phyloP scores from a whole-genome alignment of 2,329 filamentous ascomycete species.

The Aspergillus amoenus region DNA sequence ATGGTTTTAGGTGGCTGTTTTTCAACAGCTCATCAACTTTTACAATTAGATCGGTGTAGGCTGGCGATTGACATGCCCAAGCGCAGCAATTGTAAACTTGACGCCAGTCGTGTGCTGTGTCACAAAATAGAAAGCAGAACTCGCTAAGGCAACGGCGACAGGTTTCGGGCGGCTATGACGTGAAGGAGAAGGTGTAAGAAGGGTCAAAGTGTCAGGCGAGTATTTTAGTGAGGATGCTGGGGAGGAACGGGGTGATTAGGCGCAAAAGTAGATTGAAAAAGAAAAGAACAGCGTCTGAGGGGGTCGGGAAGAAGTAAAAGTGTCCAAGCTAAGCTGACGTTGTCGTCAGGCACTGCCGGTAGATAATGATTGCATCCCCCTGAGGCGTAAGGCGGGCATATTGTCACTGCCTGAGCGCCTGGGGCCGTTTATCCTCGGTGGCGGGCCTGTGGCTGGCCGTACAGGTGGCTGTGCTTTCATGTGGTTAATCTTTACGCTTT shows the following conservation, averaged over 20 bases:
- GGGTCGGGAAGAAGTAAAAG: neutral
- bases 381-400: neutral
- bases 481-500: slow-evolving; percentile 19
- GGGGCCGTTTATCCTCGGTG: neutral
- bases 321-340: neutral
- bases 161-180: slow-evolving; percentile 6
- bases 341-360: neutral
- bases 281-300: neutral
- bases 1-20: slow-evolving; percentile 19
- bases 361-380: neutral
- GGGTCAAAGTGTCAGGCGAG: neutral
- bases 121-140: neutral
- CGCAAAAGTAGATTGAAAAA: neutral
- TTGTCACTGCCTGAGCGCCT: slow-evolving; percentile 3
- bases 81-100: neutral
- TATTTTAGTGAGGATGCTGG: neutral
- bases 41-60: slow-evolving; percentile 3
- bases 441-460: neutral
- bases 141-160: slow-evolving; percentile 2
- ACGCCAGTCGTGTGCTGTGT: neutral
- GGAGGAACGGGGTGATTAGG: neutral
- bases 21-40: slow-evolving; percentile 2
- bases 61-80: slow-evolving; percentile 10
- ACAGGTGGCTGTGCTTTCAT: slow-evolving; percentile 21
- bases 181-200: neutral